These are phyloP conservation scores for Lodderomyces jiufengensis DNA, from an alignment of 1,139 yeast genomes.

Conservation along the genomic window DNA sequence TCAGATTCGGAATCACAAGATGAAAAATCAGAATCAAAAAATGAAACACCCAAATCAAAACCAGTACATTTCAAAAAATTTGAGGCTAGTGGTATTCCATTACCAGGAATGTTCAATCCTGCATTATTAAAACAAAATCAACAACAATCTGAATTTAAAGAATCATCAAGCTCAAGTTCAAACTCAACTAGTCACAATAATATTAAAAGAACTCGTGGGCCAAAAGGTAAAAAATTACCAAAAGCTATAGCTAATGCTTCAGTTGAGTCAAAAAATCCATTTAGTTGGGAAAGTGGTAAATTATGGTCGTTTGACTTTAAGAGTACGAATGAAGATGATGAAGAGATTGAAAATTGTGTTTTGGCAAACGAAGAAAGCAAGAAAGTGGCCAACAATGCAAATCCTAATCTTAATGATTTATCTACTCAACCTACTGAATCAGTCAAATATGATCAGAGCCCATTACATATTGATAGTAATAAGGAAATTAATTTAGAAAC, in stretches of 20 bases:
- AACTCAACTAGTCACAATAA: too few species aligned
- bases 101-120: constrained; percentile 59
- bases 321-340: background rate
- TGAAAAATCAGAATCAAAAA: background rate
- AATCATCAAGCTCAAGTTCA: too few species aligned
- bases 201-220: constrained; percentile 61
- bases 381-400: background rate
- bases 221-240: constrained; percentile 75
- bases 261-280: constrained; percentile 28
- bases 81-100: constrained; percentile 51
- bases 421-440: background rate
- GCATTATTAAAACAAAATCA: constrained; percentile 8
- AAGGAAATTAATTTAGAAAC: background rate
- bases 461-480: background rate
- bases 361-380: constrained; percentile 4
- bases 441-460: too few species aligned
- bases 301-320: constrained; percentile 31
- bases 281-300: constrained; percentile 29
- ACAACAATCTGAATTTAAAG: constrained; percentile 1
- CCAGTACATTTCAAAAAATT: constrained; percentile 24
- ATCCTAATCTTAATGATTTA: too few species aligned
- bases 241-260: constrained; percentile 48
- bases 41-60: background rate
- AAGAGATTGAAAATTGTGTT: background rate
- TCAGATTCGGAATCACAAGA: background rate